Evolutionary conservation across 2,329 filamentous ascomycete species (phyloP).

Genomic region (Aquanectria penicillioides): DNA sequence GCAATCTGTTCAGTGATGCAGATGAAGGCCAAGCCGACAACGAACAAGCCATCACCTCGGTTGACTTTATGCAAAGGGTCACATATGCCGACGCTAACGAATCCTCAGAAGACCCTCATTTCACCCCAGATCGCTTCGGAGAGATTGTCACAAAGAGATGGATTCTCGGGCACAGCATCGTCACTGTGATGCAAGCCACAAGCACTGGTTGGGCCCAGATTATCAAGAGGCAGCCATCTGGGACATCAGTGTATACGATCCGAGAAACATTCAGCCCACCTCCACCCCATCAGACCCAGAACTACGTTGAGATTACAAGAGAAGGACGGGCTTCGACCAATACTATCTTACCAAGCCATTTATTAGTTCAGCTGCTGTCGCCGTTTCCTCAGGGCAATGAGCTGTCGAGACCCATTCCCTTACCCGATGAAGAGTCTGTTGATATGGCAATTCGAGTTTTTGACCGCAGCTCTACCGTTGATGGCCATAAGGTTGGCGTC

Average conservation of each 20-base stretch:
- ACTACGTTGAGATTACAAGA: constrained; percentile 58
- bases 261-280: constrained; percentile 68
- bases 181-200: constrained; percentile 78
- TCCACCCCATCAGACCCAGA: constrained; percentile 64
- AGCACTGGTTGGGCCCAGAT: constrained; percentile 75
- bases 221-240: constrained; percentile 77
- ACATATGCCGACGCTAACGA: constrained; percentile 88
- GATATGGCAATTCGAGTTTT: constrained; percentile 82
- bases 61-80: constrained; percentile 93
- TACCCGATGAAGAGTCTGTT: constrained; percentile 76
- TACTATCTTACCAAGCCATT: constrained; percentile 76
- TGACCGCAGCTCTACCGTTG: constrained; percentile 88
- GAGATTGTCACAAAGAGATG: constrained; percentile 74
- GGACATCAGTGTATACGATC: constrained; percentile 68
- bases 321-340: constrained; percentile 65
- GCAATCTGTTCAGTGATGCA: constrained; percentile 82
- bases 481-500: constrained; percentile 94
- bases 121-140: constrained; percentile 71
- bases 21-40: constrained; percentile 80
- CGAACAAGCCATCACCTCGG: constrained; percentile 91
- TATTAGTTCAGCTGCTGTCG: constrained; percentile 75
- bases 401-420: constrained; percentile 74
- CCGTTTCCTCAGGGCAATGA: constrained; percentile 68
- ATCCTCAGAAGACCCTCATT: constrained; percentile 72
- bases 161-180: constrained; percentile 77